phyloP scores from a whole-genome alignment of 495 filamentous ascomycete genomes.

The Pseudevernia furfuracea region DNA sequence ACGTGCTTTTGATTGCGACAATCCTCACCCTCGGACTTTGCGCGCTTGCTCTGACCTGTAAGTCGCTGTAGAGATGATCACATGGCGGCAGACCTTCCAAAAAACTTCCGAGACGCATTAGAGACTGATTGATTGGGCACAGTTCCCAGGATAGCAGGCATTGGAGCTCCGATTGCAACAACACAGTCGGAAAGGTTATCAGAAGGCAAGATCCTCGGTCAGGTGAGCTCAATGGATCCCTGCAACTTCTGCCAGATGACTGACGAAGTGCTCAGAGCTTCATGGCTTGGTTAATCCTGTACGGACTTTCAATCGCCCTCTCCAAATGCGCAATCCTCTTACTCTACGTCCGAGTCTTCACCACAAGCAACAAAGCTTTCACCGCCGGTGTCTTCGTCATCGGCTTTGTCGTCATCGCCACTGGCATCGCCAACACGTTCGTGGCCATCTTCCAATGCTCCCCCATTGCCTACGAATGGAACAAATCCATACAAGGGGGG shows the following conservation, averaged over 20 bases:
- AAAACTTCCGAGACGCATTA: neutral
- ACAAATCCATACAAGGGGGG: slow-evolving; percentile 21
- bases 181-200: neutral
- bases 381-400: slow-evolving; percentile 20
- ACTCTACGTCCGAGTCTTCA: slow-evolving; percentile 38
- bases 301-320: slow-evolving; percentile 30
- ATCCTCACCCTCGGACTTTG: slow-evolving; percentile 20
- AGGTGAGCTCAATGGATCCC: neutral
- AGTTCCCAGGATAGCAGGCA: slow-evolving; percentile 19
- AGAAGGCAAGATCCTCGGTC: neutral
- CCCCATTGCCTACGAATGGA: slow-evolving; percentile 24
- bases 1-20: slow-evolving; percentile 29
- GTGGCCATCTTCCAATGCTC: slow-evolving; percentile 26
- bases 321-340: slow-evolving; percentile 37
- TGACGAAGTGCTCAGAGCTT: slow-evolving; percentile 9
- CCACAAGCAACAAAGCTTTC: slow-evolving; percentile 29
- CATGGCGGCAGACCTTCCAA: neutral
- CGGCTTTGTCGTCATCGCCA: slow-evolving; percentile 19
- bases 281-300: slow-evolving; percentile 28
- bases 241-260: neutral
- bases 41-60: slow-evolving; percentile 23
- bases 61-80: neutral
- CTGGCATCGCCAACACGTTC: slow-evolving; percentile 19
- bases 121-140: neutral
- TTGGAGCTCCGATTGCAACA: neutral